A percentile compares a stretch with the other conserved stretches of the same genome.
These are phyloP conservation scores for Cardamine chenopodiifolia DNA, from an alignment of 345 rosid genomes.

Conservation along the genomic window DNA sequence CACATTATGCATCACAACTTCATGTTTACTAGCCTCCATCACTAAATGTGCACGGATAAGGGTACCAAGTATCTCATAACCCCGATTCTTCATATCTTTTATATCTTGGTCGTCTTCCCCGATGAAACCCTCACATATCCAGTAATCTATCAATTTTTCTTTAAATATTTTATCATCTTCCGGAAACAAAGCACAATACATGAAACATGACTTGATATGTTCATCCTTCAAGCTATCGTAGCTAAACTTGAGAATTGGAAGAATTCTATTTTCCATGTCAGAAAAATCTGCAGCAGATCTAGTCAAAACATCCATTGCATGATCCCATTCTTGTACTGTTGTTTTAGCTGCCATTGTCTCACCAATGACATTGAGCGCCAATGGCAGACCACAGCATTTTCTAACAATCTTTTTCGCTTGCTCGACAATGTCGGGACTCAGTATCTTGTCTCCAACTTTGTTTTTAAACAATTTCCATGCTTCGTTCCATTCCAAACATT, in stretches of 20 bases:
- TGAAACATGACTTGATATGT: neutral
- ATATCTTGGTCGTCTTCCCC: neutral
- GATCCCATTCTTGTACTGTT: constrained; percentile 38
- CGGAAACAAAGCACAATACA: neutral
- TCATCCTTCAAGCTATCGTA: neutral
- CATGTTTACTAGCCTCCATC: fast-evolving
- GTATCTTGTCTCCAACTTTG: neutral
- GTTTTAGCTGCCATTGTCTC: constrained; percentile 39
- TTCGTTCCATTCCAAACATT: neutral
- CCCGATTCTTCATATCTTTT: neutral
- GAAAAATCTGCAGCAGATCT: neutral
- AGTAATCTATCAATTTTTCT: neutral
- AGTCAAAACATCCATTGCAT: neutral
- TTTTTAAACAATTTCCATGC: neutral
- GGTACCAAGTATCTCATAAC: neutral
- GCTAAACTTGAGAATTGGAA: neutral
- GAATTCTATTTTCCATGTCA: neutral
- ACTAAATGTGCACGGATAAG: neutral
- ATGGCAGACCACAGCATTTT: neutral
- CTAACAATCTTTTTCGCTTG: neutral
- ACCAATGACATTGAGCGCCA: neutral
- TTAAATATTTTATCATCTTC: neutral
- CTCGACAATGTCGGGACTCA: neutral
- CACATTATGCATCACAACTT: neutral
- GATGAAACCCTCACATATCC: neutral